Evolutionary conservation across 2,329 filamentous ascomycete species (phyloP), one percentile per base, ranked within the genome.

Genomic region (Chaetomiaceae sp.): DNA sequence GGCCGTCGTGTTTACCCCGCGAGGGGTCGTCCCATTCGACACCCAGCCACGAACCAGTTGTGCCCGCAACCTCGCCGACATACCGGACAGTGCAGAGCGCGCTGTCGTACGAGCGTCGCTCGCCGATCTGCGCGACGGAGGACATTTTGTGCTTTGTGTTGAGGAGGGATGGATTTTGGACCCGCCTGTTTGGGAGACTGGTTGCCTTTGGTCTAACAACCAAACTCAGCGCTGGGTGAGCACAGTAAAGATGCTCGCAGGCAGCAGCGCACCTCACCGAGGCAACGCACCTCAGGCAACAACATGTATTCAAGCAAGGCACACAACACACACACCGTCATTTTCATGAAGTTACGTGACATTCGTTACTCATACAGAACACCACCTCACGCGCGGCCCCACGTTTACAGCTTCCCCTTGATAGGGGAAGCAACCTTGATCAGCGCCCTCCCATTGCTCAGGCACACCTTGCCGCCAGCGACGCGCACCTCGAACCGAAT

Each of bases 21-120:
- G 73, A 75, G 47, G 82, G 71, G 64, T 96, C 87, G 67, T 97
- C 91, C 93, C 93, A 98, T 75, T 98, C 93, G 38, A 97, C 88
- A 38, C 93, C 93, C 27, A 97, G 76, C 90, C 91, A 97, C 52
- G 76, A 72, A 39, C 88, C 87, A 35, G 78, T 74, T 8, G 88
- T 90, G 56, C 85, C 86, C 41, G 79, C 74, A 7, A 97, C 84
- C 27, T 76, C 65, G 36, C 93, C 93, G 51, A 86, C 68, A 62
- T 90, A 97, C 51, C 88, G 83, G 48, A 97, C 76, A 1, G 91
- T 97, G 67, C 90, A 95, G 34, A 86, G 68, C 17, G 81, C 79
- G 26, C 80, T 81, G 55, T 85, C 81, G 58, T 86, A 94, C 3
- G 88, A 95, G 33, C 91, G 72, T 12, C 93, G 82, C 65, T 93